Evolutionary conservation across 2,329 filamentous ascomycete genomes (phyloP).

Genomic region (Microsporum audouinii): DNA sequence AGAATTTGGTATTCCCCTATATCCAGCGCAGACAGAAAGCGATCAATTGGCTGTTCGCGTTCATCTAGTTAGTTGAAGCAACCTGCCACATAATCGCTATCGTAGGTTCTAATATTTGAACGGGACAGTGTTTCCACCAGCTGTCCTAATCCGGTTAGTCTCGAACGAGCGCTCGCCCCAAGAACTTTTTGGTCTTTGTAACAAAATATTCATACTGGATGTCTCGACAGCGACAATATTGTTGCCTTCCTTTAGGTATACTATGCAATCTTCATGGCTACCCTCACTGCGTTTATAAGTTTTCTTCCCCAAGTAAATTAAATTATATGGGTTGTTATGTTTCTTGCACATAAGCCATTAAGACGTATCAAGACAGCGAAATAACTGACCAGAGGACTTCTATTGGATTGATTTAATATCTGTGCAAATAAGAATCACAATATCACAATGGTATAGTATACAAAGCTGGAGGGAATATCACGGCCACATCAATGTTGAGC

Average conservation of each 20-base stretch:
- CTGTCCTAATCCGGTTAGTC: slow-evolving; percentile 23
- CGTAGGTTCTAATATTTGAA: neutral
- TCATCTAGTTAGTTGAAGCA: slow-evolving; percentile 6
- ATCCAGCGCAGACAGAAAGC: neutral
- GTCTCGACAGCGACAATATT: too few species aligned
- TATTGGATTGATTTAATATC: neutral
- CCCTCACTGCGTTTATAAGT: too few species aligned
- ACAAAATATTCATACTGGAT: neutral
- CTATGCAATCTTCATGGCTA: too few species aligned
- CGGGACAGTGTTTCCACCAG: slow-evolving; percentile 22
- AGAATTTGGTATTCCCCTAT: neutral
- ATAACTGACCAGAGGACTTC: neutral
- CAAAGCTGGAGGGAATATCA: neutral
- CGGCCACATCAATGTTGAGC: neutral
- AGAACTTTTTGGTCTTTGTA: neutral
- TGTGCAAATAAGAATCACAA: neutral
- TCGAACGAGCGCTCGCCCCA: slow-evolving; percentile 6
- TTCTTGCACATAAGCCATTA: neutral
- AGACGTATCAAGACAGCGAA: neutral
- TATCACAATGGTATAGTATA: slow-evolving; percentile 3
- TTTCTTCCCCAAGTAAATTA: too few species aligned
- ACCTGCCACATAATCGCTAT: slow-evolving; percentile 15
- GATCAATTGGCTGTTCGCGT: neutral
- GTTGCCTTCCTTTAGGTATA: too few species aligned
- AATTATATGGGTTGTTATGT: too few species aligned